Percentiles rank a stretch among this genome's conserved stretches.
These are phyloP conservation scores for Ceratocystis albifundus DNA, from an alignment of 2,329 filamentous ascomycete species.

Conservation along the genomic window DNA sequence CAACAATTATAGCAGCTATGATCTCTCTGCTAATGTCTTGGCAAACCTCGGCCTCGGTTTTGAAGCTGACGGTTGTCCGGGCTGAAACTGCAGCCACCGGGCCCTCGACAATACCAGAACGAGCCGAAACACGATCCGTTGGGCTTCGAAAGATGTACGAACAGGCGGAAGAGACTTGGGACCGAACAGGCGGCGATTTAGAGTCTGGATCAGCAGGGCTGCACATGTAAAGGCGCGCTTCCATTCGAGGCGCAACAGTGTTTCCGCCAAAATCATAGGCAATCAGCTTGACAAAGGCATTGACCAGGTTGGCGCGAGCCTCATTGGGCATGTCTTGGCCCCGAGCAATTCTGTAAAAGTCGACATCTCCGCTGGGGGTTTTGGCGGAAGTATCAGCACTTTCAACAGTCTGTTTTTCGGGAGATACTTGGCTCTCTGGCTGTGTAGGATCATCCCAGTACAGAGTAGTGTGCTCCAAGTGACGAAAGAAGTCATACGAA, in stretches of 20 bases:
- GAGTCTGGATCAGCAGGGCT: constrained; percentile 29
- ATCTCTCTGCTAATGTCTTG: constrained; percentile 52
- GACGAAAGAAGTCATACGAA: constrained; percentile 54
- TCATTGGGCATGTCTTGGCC: constrained; percentile 49
- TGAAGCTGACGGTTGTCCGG: constrained; percentile 44
- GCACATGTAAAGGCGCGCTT: constrained; percentile 47
- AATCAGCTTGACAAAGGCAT: constrained; percentile 51
- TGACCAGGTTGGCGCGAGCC: constrained; percentile 45
- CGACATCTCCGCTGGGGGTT: constrained; percentile 11
- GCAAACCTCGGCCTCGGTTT: constrained; percentile 44
- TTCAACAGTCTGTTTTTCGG: constrained; percentile 3
- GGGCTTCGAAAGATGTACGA: constrained; percentile 51
- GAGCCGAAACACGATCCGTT: constrained; percentile 47
- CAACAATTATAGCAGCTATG: constrained; percentile 48
- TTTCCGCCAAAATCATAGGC: constrained; percentile 57
- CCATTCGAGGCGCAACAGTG: constrained; percentile 43
- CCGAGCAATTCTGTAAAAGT: constrained; percentile 37
- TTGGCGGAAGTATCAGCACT: constrained; percentile 13
- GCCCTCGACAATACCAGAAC: constrained; percentile 48
- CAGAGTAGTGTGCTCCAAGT: constrained; percentile 46
- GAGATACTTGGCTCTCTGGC: not conserved
- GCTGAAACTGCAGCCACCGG: constrained; percentile 50
- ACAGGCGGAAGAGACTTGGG: constrained; percentile 48
- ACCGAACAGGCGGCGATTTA: constrained; percentile 31
- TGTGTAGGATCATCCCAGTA: constrained; percentile 52